Evolutionary conservation across 495 filamentous ascomycete genomes (phyloP).

Genomic region (Acidomyces sp.): DNA sequence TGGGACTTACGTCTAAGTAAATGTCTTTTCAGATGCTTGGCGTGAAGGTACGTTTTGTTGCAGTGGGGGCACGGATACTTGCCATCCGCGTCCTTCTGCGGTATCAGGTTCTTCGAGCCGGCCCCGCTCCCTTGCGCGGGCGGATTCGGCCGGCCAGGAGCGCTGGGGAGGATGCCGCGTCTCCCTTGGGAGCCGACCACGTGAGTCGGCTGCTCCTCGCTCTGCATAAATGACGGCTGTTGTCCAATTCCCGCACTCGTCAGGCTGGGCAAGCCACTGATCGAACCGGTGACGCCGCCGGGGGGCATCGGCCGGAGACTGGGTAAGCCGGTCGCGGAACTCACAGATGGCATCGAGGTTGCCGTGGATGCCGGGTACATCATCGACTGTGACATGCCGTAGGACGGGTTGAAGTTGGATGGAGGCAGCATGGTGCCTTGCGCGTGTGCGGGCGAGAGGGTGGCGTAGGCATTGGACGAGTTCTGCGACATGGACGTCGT

Average conservation of each 20-base stretch:
- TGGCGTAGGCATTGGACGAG: constrained; percentile 9
- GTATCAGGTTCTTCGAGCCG: constrained; percentile 42
- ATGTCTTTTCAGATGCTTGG: constrained; percentile 95
- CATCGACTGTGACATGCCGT: constrained; percentile 16
- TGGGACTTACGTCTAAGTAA: constrained; percentile 81
- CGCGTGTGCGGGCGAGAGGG: constrained; percentile 12
- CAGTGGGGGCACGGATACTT: constrained; percentile 97
- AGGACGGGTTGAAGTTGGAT: constrained; percentile 12
- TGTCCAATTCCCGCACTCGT: constrained; percentile 16
- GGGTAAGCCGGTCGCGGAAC: constrained; percentile 28
- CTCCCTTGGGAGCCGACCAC: constrained; percentile 88
- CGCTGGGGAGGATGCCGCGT: constrained; percentile 78
- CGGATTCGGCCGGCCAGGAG: constrained; percentile 61
- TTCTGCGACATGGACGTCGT: constrained; percentile 9
- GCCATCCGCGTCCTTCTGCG: constrained; percentile 84
- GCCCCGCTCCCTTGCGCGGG: constrained; percentile 60
- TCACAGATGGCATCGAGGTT: constrained; percentile 9
- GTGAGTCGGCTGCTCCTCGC: constrained; percentile 57
- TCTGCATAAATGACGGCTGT: constrained; percentile 31
- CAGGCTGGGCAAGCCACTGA: constrained; percentile 29
- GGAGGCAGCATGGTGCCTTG: constrained; percentile 18
- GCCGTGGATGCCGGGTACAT: constrained; percentile 12
- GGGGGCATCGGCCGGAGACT: constrained; percentile 32
- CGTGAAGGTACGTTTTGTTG: constrained; percentile 92
- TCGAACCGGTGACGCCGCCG: constrained; percentile 38